Evolutionary conservation across 139 green algal genomes (phyloP).

Genomic region (Haematococcus sp.): DNA sequence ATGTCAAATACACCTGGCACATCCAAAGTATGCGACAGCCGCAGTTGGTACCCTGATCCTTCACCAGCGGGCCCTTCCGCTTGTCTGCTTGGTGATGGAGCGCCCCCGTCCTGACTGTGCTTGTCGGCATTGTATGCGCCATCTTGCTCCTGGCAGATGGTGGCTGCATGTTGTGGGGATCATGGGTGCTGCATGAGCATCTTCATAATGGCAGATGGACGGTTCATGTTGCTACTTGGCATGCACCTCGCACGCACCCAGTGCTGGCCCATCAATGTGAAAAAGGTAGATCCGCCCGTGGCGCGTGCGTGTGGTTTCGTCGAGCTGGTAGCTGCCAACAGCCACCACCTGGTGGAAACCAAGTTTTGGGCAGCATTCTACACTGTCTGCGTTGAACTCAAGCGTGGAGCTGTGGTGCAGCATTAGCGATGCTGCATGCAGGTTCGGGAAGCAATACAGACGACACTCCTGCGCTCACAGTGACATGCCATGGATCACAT

Average conservation of each 20-base stretch:
- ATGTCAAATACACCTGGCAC: constrained; percentile 58
- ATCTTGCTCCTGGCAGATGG: too few relatives aligned
- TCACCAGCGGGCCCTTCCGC: neutral
- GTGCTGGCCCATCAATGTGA: neutral
- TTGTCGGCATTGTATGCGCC: too few relatives aligned
- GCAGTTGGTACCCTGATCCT: neutral
- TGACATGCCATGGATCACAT: too few relatives aligned
- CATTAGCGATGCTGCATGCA: neutral
- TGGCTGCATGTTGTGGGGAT: too few relatives aligned
- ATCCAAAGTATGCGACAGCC: constrained; percentile 16
- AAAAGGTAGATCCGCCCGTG: constrained; percentile 53
- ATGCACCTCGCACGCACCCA: too few relatives aligned
- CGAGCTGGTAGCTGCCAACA: constrained; percentile 68
- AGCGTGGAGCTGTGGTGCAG: constrained; percentile 14
- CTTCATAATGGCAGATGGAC: too few relatives aligned
- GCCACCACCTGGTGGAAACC: constrained; percentile 34
- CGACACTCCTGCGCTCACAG: too few relatives aligned
- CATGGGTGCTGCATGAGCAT: too few relatives aligned
- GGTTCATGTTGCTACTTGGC: too few relatives aligned
- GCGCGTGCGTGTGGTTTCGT: constrained; percentile 47
- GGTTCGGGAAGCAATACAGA: too few relatives aligned
- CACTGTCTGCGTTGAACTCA: constrained; percentile 39
- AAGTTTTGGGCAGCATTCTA: constrained; percentile 37
- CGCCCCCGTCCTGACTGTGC: neutral
- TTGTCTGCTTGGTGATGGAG: neutral